A percentile compares a stretch with the other conserved stretches of the same genome.
Conservation (phyloP, 768 basidiomycete genomes). For the Termitomyces sp. region DNA sequence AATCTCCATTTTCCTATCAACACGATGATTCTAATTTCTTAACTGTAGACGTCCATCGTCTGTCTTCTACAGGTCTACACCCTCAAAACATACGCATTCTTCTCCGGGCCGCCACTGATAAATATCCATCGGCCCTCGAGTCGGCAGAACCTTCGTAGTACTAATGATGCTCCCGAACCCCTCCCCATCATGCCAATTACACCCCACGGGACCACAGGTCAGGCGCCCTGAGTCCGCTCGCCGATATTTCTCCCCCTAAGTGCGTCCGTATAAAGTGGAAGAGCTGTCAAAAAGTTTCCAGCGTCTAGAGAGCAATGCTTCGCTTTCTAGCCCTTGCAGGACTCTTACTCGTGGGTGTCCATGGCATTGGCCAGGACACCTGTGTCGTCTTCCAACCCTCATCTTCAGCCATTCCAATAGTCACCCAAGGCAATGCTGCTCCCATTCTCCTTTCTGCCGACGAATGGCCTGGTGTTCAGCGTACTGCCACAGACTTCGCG, state of each 20-base stretch:
- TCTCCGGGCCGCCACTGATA: neutral
- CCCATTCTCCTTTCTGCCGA: constrained; percentile 50
- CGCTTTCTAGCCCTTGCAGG: constrained; percentile 5
- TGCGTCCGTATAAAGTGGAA: neutral
- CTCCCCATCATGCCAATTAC: neutral
- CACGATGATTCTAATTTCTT: neutral
- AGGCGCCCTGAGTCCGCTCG: neutral
- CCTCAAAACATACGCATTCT: neutral
- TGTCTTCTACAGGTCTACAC: neutral
- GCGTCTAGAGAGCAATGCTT: neutral
- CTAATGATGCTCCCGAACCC: neutral
- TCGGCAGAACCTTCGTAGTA: constrained; percentile 3
- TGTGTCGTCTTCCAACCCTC: constrained; percentile 45
- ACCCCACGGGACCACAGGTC: constrained; percentile 2
- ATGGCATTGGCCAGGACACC: constrained; percentile 45
- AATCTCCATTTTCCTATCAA: neutral
- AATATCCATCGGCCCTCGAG: constrained; percentile 1
- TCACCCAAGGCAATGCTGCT: constrained; percentile 40
- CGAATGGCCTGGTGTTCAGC: constrained; percentile 64
- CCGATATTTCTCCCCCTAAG: constrained; percentile 7
- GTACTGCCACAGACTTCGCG: constrained; percentile 57
- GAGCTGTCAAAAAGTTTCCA: neutral
- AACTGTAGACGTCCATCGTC: neutral
- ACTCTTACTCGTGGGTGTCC: constrained; percentile 13
- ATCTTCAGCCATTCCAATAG: constrained; percentile 37